phyloP scores from a whole-genome alignment of 2,329 filamentous ascomycete species.

The Microthyrium microscopicum region DNA sequence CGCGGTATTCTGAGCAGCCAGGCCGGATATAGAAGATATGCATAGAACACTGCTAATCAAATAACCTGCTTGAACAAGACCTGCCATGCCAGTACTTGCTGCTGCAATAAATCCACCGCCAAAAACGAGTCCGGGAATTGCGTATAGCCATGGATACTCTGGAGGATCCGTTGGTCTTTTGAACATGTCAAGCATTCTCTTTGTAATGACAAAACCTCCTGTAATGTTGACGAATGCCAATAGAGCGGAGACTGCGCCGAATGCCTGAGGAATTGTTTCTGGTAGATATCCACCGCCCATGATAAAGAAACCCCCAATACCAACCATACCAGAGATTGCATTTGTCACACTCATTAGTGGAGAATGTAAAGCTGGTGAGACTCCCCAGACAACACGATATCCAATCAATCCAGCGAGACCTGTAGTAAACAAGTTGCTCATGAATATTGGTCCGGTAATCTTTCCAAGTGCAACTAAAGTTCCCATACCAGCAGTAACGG shows the following conservation, averaged over 20 bases:
- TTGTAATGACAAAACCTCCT: constrained; percentile 81
- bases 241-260: constrained; percentile 66
- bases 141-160: constrained; percentile 80
- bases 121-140: constrained; percentile 58
- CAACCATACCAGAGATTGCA: constrained; percentile 80
- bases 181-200: constrained; percentile 64
- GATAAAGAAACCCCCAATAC: constrained; percentile 74
- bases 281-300: constrained; percentile 53
- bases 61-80: constrained; percentile 75
- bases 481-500: constrained; percentile 63
- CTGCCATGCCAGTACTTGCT: constrained; percentile 64
- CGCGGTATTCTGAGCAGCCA: constrained; percentile 70
- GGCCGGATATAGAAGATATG: constrained; percentile 65
- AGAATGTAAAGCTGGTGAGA: constrained; percentile 66
- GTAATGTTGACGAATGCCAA: constrained; percentile 79
- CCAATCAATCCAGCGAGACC: constrained; percentile 70
- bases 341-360: constrained; percentile 89
- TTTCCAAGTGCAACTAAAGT: constrained; percentile 62
- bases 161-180: constrained; percentile 63
- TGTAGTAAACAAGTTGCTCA: constrained; percentile 77
- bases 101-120: constrained; percentile 69
- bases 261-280: constrained; percentile 56
- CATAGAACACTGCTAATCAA: constrained; percentile 71
- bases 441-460: constrained; percentile 66
- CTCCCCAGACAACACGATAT: constrained; percentile 79